Base-by-base conservation (phyloP, 2,329 filamentous ascomycete species). In the Venturia oleaginea region DNA sequence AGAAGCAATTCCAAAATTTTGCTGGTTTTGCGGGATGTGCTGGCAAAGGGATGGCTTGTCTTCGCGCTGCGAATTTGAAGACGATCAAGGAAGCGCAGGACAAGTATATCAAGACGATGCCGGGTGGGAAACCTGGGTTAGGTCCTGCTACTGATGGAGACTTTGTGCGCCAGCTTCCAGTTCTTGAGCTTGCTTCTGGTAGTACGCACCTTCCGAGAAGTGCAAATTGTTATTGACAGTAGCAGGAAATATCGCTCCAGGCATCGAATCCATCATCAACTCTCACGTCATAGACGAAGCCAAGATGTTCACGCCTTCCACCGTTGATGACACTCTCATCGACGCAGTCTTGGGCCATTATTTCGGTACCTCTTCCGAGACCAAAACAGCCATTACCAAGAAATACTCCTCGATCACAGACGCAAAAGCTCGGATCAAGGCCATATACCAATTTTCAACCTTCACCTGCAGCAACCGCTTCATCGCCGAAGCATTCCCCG, bases 381-480 rank as follows among this genome's bases (percentile, higher is more conserved):
- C n/a, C n/a, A n/a, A n/a, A n/a, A n/a, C n/a, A n/a, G n/a, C n/a
- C n/a, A n/a, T n/a, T n/a, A n/a, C n/a, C n/a, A n/a, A n/a, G n/a
- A n/a, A n/a, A n/a, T n/a, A n/a, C n/a, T n/a, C n/a, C n/a, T n/a
- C n/a, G n/a, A n/a, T n/a, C n/a, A n/a, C n/a, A n/a, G n/a, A n/a
- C n/a, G n/a, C n/a, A n/a, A n/a, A n/a, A n/a, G n/a, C n/a, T n/a
- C n/a, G n/a, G n/a, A n/a, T n/a, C n/a, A n/a, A n/a, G n/a, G n/a
- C n/a, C n/a, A 37, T 37, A 37, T 43, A 48, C 27, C 22, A 57
- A 24, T 54, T 13, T 19, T 24, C 42, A 22, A 27, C 60, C 27
- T 65, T 65, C 32, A 54, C 61, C 15, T 65, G 64, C 32, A 64
- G 43, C 38, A 60, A 37, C 6, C 61, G 64, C 27, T 51, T 40